These are phyloP conservation scores for Selaginella moellendorffii DNA, from an alignment of 75 land plant species.

Conservation along the genomic window DNA sequence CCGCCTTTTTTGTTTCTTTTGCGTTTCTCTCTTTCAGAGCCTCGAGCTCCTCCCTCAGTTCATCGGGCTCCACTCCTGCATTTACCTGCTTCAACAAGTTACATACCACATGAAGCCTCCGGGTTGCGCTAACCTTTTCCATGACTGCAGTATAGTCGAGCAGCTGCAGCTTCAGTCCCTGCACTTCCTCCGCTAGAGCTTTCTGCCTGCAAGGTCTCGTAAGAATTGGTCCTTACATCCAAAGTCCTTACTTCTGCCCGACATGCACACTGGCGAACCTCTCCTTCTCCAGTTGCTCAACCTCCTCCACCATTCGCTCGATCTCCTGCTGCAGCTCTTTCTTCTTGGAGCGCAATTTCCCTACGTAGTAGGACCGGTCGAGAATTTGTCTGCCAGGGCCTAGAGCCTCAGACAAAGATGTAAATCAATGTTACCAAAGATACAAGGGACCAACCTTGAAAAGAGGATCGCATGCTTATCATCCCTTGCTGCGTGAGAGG, in stretches of 20 bases:
- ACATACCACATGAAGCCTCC: too few species aligned
- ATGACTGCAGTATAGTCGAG: constrained; percentile 15
- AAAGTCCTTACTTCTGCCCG: constrained; percentile 14
- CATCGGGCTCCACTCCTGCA: neutral
- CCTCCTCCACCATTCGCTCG: constrained; percentile 15
- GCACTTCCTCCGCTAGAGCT: constrained; percentile 12
- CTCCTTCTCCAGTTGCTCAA: constrained; percentile 14
- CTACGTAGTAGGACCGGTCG: constrained; percentile 19
- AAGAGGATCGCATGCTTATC: constrained; percentile 12
- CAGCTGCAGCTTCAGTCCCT: constrained; percentile 14
- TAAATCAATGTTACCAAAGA: too few species aligned
- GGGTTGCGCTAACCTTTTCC: constrained; percentile 21
- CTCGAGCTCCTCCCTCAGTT: neutral
- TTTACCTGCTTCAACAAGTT: neutral
- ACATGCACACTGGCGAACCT: constrained; percentile 10
- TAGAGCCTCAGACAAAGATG: neutral
- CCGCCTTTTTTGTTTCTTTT: neutral
- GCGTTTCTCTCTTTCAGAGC: neutral
- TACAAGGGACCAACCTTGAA: constrained; percentile 15
- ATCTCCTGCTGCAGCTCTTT: constrained; percentile 24
- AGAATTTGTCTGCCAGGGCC: constrained; percentile 20
- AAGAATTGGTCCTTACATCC: neutral
- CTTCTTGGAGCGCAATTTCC: constrained; percentile 13
- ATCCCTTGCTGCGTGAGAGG: constrained; percentile 25
- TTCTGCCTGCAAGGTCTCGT: constrained; percentile 17